Percentiles rank a stretch among this genome's conserved stretches.
phyloP scores from a whole-genome alignment of 805 yeast species.

The Candida sphagnicola region DNA sequence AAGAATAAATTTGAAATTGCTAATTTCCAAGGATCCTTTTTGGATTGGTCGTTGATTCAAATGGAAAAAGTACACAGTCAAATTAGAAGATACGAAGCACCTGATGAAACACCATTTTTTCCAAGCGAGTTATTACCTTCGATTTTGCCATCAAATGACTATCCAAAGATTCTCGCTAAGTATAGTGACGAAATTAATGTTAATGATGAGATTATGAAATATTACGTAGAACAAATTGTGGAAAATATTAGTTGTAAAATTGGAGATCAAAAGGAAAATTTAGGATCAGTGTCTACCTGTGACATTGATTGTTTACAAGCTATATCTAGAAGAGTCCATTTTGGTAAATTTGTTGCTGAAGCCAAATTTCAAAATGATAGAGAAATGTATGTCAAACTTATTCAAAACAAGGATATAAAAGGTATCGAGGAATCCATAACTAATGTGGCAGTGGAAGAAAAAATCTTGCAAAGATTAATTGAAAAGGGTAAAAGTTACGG shows the following conservation, averaged over 20 bases:
- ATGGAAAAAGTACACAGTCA: slow-evolving; percentile 65
- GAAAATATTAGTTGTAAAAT: slow-evolving; percentile 63
- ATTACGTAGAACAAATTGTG: slow-evolving; percentile 70
- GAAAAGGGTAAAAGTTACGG: slow-evolving; percentile 86
- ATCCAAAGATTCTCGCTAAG: slow-evolving; percentile 74
- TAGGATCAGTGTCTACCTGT: slow-evolving; percentile 79
- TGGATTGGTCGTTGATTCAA: slow-evolving; percentile 81
- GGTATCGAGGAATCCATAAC: slow-evolving; percentile 84
- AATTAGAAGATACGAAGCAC: slow-evolving; percentile 86
- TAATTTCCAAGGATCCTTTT: slow-evolving; percentile 70
- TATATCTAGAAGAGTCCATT: slow-evolving; percentile 87
- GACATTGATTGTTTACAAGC: slow-evolving; percentile 89
- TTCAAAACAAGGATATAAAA: slow-evolving; percentile 56
- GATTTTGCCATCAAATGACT: slow-evolving; percentile 73
- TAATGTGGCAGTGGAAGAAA: slow-evolving; percentile 79
- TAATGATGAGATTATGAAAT: slow-evolving; percentile 61
- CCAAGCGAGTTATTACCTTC: slow-evolving; percentile 64
- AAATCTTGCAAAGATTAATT: slow-evolving; percentile 71
- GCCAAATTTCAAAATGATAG: slow-evolving; percentile 75
- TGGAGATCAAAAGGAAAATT: slow-evolving; percentile 79
- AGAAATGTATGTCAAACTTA: slow-evolving; percentile 60
- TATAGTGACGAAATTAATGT: slow-evolving; percentile 74
- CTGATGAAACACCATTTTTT: slow-evolving; percentile 90
- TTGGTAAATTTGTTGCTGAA: slow-evolving; percentile 97
- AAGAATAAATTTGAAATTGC: slow-evolving; percentile 55